A percentile compares a stretch with the other conserved stretches of the same genome.
Evolutionary conservation across 108 stramenopile genomes (phyloP).

Genomic region (Nannochloropsis salina): DNA sequence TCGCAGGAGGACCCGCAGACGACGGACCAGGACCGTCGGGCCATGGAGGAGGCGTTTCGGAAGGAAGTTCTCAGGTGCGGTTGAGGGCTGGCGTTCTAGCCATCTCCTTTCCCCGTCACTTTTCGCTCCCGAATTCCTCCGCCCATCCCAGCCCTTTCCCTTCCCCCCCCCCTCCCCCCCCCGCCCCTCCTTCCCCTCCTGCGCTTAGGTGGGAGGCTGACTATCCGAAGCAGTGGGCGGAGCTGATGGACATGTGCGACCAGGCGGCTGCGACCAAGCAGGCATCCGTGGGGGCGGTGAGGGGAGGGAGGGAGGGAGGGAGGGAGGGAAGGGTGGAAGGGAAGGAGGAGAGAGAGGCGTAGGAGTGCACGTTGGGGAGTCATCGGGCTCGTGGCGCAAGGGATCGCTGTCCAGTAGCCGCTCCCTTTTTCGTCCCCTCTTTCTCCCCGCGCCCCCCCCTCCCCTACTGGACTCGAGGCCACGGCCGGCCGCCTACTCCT

Average conservation of each 20-base stretch:
- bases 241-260: constrained; percentile 3
- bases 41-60: background rate
- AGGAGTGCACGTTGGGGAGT: background rate
- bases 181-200: background rate
- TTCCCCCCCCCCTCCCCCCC: background rate
- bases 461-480: background rate
- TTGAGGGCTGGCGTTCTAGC: too few relatives aligned
- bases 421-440: background rate
- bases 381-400: too few relatives aligned
- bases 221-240: background rate
- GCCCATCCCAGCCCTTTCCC: background rate
- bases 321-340: background rate
- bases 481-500: too few relatives aligned
- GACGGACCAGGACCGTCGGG: background rate
- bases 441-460: background rate
- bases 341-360: background rate
- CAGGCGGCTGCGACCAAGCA: background rate
- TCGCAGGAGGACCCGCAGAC: background rate
- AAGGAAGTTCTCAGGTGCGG: background rate
- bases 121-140: background rate
- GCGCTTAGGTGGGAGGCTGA: background rate
- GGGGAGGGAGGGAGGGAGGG: constrained; percentile 16
- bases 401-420: too few relatives aligned
- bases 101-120: background rate
- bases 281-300: background rate